Evolutionary conservation across 2,329 filamentous ascomycete genomes (phyloP).

Genomic region (Diatrype stigma): DNA sequence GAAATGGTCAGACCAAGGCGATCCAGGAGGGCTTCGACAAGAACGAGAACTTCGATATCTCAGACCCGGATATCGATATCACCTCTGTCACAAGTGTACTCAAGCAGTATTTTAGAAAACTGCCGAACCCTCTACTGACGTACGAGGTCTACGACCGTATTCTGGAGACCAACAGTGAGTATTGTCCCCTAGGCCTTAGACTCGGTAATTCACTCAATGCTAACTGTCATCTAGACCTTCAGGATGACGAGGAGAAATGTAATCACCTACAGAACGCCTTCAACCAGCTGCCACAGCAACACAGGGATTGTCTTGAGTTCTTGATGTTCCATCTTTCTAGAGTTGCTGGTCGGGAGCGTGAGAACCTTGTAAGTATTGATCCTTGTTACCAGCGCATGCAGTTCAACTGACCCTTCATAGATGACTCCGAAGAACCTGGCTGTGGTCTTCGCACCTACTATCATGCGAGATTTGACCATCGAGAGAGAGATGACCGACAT

Average conservation of each 20-base stretch:
- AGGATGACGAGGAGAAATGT: conserved; percentile 63
- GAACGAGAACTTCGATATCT: conserved; percentile 83
- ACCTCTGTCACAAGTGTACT: conserved; percentile 92
- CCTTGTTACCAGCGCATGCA: neutral
- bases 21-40: conserved; percentile 91
- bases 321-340: conserved; percentile 88
- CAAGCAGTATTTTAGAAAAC: conserved; percentile 95
- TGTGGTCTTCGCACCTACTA: conserved; percentile 95
- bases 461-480: conserved; percentile 86
- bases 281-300: conserved; percentile 72
- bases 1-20: conserved; percentile 82
- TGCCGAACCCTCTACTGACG: conserved; percentile 84
- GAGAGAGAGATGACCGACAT: conserved; percentile 96
- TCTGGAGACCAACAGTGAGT: conserved; percentile 72
- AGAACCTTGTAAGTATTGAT: conserved; percentile 68
- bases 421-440: conserved; percentile 97
- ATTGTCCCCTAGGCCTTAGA: neutral
- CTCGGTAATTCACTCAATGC: conserved; percentile 1
- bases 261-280: conserved; percentile 69
- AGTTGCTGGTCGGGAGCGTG: conserved; percentile 75
- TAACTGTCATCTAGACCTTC: conserved; percentile 48
- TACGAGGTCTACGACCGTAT: conserved; percentile 89
- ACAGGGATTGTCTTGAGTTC: conserved; percentile 88
- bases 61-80: conserved; percentile 89
- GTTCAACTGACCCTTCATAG: conserved; percentile 36